phyloP scores from a whole-genome alignment of 2,329 filamentous ascomycete species.

The Hymenoscyphus linearis region DNA sequence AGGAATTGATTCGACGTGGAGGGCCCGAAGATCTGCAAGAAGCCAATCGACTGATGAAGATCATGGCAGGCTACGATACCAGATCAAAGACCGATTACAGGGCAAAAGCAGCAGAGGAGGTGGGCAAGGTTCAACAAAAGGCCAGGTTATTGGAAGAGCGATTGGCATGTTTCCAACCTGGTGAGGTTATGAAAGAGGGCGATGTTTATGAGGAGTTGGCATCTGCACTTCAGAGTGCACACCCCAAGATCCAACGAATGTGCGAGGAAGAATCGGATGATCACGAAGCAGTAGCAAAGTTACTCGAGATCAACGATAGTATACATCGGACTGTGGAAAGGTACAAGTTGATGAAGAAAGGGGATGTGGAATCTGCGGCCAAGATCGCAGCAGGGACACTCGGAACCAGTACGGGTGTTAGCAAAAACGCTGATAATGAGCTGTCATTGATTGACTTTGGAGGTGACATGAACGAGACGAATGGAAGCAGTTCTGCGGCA shows the following conservation, averaged over 20 bases:
- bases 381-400: constrained; percentile 79
- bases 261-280: constrained; percentile 98
- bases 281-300: constrained; percentile 87
- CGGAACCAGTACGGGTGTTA: constrained; percentile 58
- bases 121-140: constrained; percentile 92
- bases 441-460: constrained; percentile 93
- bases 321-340: constrained; percentile 95
- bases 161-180: constrained; percentile 74
- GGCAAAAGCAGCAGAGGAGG: constrained; percentile 94
- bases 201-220: constrained; percentile 80
- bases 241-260: constrained; percentile 99
- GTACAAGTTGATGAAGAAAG: constrained; percentile 94
- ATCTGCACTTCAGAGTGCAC: constrained; percentile 81
- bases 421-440: constrained; percentile 66
- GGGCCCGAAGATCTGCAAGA: constrained; percentile 92
- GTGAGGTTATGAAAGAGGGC: constrained; percentile 68
- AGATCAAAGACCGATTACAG: constrained; percentile 95
- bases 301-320: constrained; percentile 97
- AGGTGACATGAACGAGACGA: constrained; percentile 49
- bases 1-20: constrained; percentile 90
- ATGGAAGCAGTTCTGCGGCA: constrained; percentile 44
- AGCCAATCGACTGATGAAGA: constrained; percentile 96
- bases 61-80: constrained; percentile 97
- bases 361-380: constrained; percentile 77
- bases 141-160: constrained; percentile 89